Base-by-base conservation (phyloP, 495 filamentous ascomycete species). In the Aspergillus cavernicola region DNA sequence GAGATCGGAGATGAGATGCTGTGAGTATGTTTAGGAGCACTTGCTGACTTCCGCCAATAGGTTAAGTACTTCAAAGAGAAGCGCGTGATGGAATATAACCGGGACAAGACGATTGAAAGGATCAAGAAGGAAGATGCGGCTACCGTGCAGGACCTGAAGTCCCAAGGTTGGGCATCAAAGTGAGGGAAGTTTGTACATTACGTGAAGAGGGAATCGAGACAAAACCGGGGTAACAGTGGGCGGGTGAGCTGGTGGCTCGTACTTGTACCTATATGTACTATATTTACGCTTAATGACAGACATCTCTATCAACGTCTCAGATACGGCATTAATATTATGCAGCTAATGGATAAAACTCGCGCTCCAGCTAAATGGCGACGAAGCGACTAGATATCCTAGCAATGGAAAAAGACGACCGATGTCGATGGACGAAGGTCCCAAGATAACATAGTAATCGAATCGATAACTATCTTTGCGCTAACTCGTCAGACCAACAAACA, bases 31-130 rank as follows among this genome's bases (percentile, higher is more conserved):
- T n/a, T n/a, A n/a, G n/a, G n/a, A n/a, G n/a, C 37, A 33, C 5
- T 15, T 43, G 41, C 65, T 68, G 39, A 68, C 46, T 22, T n/a
- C 10, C 23, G 43, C 18, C 20, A 45, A 23, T 61, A 97, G 92
- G 90, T 97, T 52, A 88, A 88, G 70, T 96, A 98, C 71, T 98
- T 98, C 78, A 96, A 97, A 71, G 88, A 96, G 66, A 84, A 89
- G 70, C 79, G 93, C 53, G 90, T 97, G 33, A 91, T 93, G 76
- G 92, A 97, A 51, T 79, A 85, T 62, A 87, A 96, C 52, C 88
- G 89, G 65, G 86, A 88, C 57, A 76, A 85, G 69, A 87, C 86
- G 37, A 70, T 97, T 31, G 85, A 86, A 69, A 81, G 81, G 57
- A 80, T 98, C 53, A 81, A 89, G 67, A 82, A 80, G 20, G 88